These are phyloP conservation scores for Shiraia sp. DNA, from an alignment of 2,329 filamentous ascomycete genomes.

Conservation along the genomic window DNA sequence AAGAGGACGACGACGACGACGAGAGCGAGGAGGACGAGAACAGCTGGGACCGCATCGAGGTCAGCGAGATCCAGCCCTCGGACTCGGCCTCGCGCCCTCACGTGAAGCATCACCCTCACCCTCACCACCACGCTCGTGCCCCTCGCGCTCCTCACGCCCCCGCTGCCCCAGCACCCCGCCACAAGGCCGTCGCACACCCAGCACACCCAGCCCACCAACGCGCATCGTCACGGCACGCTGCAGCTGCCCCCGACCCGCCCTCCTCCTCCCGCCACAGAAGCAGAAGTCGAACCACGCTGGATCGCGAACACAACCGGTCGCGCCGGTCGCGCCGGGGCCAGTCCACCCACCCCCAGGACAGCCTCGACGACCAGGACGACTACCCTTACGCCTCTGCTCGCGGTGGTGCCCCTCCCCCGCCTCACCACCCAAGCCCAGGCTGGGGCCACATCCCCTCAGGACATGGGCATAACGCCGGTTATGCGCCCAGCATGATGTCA, in stretches of 20 bases:
- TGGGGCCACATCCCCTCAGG: constrained; percentile 46
- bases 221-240: constrained; percentile 45
- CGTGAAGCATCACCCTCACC: constrained; percentile 30
- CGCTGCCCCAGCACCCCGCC: constrained; percentile 40
- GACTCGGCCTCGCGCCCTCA: constrained; percentile 53
- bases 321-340: constrained; percentile 36
- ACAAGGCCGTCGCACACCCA: constrained; percentile 44
- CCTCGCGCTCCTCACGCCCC: no score
- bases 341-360: constrained; percentile 46
- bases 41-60: constrained; percentile 30
- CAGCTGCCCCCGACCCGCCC: constrained; percentile 35
- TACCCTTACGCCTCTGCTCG: constrained; percentile 45
- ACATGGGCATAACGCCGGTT: constrained; percentile 37
- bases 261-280: constrained; percentile 40
- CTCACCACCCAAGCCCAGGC: constrained; percentile 41
- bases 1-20: constrained; percentile 28
- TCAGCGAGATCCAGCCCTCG: constrained; percentile 53
- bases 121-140: no score
- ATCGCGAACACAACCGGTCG: constrained; percentile 28
- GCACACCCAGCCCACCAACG: no score
- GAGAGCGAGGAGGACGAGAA: constrained; percentile 33
- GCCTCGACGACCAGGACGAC: constrained; percentile 51
- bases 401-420: constrained; percentile 32
- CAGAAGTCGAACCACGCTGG: constrained; percentile 37
- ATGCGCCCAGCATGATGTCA: constrained; percentile 46